phyloP scores from a whole-genome alignment of 2,329 filamentous ascomycete species.

The Alternaria burnsii region DNA sequence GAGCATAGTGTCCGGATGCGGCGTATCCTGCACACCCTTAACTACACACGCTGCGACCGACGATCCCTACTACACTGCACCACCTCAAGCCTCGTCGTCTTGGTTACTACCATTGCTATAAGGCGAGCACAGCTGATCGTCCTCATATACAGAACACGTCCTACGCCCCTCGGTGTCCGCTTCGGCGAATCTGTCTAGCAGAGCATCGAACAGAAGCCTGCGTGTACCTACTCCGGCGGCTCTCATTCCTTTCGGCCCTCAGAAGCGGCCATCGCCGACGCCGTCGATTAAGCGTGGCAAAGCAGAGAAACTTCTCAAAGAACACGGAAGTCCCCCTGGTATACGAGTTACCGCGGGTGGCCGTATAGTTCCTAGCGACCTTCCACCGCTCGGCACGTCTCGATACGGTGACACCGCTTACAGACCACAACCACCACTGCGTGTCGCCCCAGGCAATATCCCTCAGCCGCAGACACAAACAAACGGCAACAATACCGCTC shows the following conservation, averaged over 20 bases:
- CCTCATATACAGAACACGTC: conserved; percentile 48
- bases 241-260: conserved; percentile 24
- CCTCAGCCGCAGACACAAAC: conserved; percentile 37
- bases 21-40: background rate
- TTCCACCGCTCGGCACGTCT: conserved; percentile 42
- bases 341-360: conserved; percentile 62
- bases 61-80: background rate
- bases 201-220: conserved; percentile 37
- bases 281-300: conserved; percentile 61
- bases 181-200: conserved; percentile 43
- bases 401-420: conserved; percentile 44
- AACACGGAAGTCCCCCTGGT: conserved; percentile 61
- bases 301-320: conserved; percentile 59
- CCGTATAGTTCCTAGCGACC: conserved; percentile 60
- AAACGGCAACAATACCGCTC: conserved; percentile 31
- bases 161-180: conserved; percentile 52
- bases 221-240: conserved; percentile 30
- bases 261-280: conserved; percentile 57
- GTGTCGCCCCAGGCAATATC: conserved; percentile 29
- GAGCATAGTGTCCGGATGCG: background rate
- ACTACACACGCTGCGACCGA: background rate
- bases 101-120: background rate
- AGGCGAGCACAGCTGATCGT: conserved; percentile 12
- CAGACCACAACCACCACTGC: conserved; percentile 35
- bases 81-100: background rate